Percentiles rank a stretch among this genome's conserved stretches.
phyloP scores from a whole-genome alignment of 2,329 filamentous ascomycete species.

The Helotiales sp. region DNA sequence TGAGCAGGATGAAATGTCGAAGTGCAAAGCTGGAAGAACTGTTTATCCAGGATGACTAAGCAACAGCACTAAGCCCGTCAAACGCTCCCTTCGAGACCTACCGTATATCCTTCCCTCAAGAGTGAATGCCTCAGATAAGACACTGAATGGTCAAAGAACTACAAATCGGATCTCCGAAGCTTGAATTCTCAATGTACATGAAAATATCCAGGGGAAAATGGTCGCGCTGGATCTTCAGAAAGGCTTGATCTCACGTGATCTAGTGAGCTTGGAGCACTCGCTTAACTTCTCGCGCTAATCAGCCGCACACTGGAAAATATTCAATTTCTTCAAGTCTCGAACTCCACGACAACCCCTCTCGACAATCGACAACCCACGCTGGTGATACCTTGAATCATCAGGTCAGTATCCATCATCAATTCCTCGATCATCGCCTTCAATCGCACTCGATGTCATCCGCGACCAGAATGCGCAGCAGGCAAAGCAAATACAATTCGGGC shows the following conservation, averaged over 20 bases:
- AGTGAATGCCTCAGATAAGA: no score
- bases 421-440: slow-evolving; percentile 1
- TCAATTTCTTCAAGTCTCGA: not conserved
- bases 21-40: no score
- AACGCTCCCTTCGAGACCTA: no score
- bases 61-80: not conserved
- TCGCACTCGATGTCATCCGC: not conserved
- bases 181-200: not conserved
- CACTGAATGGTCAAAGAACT: no score
- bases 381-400: slow-evolving; percentile 50
- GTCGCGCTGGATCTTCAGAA: not conserved
- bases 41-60: not conserved
- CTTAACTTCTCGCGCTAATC: slow-evolving; percentile 4
- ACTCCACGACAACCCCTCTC: slow-evolving; percentile 15
- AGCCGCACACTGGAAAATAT: not conserved
- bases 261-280: not conserved
- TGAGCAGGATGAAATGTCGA: no score
- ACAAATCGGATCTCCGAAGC: no score
- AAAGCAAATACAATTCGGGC: not conserved
- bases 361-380: slow-evolving; percentile 42
- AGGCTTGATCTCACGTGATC: not conserved
- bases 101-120: no score
- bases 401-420: slow-evolving; percentile 40
- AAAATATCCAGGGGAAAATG: no score
- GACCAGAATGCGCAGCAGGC: slow-evolving; percentile 12